Evolutionary conservation across 768 basidiomycete species (phyloP).

Genomic region (Megacollybia marginata): DNA sequence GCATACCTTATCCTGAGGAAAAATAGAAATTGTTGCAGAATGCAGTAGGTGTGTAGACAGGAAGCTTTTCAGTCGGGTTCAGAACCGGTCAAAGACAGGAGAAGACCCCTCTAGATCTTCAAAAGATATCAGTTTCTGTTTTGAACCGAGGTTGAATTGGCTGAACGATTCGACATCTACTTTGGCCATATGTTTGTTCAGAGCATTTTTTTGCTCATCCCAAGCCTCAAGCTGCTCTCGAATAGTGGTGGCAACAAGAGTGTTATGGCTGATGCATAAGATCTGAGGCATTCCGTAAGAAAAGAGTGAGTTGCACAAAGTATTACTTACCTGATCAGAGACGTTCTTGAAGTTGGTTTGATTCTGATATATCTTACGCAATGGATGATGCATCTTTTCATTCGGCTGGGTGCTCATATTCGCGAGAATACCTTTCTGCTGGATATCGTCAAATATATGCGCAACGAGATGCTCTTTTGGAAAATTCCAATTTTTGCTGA

Average conservation of each 20-base stretch:
- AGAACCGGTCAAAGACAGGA: neutral
- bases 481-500: slow-evolving; percentile 17
- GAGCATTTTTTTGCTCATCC: neutral
- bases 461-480: slow-evolving; percentile 26
- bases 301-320: neutral
- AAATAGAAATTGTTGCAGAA: neutral
- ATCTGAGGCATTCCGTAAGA: neutral
- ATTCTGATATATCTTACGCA: slow-evolving; percentile 18
- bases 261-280: neutral
- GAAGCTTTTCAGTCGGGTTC: neutral
- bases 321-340: slow-evolving; percentile 15
- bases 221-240: neutral
- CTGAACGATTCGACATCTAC: neutral
- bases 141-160: neutral
- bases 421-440: slow-evolving; percentile 17
- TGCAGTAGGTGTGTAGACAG: neutral
- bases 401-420: slow-evolving; percentile 25
- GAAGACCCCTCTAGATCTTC: neutral
- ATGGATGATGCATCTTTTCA: slow-evolving; percentile 24
- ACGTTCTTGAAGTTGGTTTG: slow-evolving; percentile 26
- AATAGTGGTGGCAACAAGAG: neutral
- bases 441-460: slow-evolving; percentile 23
- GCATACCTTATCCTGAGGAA: neutral
- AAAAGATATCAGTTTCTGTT: neutral
- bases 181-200: neutral